Conservation (phyloP, 805 yeast genomes). For the Debaryomyces maramus region DNA sequence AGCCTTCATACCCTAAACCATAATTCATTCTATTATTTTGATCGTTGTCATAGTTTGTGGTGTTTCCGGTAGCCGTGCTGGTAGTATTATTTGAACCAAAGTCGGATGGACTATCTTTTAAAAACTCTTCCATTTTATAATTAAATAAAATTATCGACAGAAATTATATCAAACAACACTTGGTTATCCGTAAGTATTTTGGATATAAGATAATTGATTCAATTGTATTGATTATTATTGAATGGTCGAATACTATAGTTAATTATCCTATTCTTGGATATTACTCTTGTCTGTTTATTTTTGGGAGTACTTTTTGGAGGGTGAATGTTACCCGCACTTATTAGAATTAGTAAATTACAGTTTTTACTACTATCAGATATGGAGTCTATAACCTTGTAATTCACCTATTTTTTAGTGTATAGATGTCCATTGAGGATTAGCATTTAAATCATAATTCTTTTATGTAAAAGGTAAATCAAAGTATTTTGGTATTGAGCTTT, state of each 20-base stretch:
- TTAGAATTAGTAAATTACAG: too few relatives aligned
- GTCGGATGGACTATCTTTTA: conserved; percentile 35
- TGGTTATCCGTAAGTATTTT: background rate
- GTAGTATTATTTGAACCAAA: conserved; percentile 5
- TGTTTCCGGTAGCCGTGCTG: background rate
- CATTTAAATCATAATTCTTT: too few relatives aligned
- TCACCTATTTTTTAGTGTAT: too few relatives aligned
- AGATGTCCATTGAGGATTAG: too few relatives aligned
- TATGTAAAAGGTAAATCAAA: too few relatives aligned
- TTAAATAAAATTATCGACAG: background rate
- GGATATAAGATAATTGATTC: background rate
- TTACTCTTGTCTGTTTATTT: background rate
- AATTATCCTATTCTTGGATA: background rate
- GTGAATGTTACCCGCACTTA: background rate
- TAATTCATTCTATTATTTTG: conserved; percentile 2
- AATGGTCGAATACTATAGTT: background rate
- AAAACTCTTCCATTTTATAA: conserved; percentile 29
- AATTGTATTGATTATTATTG: conserved; percentile 1
- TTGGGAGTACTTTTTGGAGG: background rate
- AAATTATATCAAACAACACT: background rate
- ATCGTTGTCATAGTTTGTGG: background rate
- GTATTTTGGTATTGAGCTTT: too few relatives aligned
- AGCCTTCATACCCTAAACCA: conserved; percentile 2
- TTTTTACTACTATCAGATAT: too few relatives aligned
- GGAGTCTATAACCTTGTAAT: too few relatives aligned